Evolutionary conservation across 1,284 basidiomycete species (phyloP).

Genomic region (Sphaerobolus stellatus): DNA sequence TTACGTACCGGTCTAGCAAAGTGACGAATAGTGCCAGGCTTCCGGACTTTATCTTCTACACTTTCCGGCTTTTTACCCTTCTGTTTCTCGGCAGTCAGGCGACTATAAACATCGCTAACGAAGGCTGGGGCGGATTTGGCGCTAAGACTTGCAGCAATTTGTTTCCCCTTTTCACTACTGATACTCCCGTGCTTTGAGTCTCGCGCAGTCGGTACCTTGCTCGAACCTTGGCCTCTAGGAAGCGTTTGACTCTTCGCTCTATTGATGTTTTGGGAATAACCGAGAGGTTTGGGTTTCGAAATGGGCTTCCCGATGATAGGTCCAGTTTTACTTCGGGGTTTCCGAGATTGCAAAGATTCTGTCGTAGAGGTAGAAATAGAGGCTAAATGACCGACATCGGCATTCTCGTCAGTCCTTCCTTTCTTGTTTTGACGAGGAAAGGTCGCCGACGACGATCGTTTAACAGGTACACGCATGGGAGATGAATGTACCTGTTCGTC

Average conservation of each 20-base stretch:
- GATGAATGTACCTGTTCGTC: too few species aligned
- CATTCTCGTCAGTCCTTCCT: conserved; percentile 2
- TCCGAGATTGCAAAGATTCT: not conserved
- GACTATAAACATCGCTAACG: conserved; percentile 8
- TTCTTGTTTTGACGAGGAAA: not conserved
- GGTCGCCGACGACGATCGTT: not conserved
- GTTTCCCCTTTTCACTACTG: not conserved
- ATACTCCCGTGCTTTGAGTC: not conserved
- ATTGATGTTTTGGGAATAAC: not conserved
- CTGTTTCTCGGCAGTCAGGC: conserved; percentile 2
- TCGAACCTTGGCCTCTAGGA: too few species aligned
- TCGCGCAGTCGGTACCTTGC: too few species aligned
- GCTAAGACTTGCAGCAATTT: not conserved
- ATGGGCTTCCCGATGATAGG: not conserved
- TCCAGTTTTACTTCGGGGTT: not conserved
- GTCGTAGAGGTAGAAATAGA: not conserved
- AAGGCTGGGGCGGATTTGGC: not conserved
- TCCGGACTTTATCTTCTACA: not conserved
- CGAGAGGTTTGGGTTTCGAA: not conserved
- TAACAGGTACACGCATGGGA: conserved; percentile 6
- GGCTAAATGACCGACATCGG: not conserved
- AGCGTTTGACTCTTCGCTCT: not conserved
- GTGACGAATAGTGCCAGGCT: not conserved
- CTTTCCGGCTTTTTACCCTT: conserved; percentile 4
- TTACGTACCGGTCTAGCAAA: conserved; percentile 6